These are phyloP conservation scores for Curvularia sp. DNA, from an alignment of 2,329 filamentous ascomycete genomes.

Conservation along the genomic window DNA sequence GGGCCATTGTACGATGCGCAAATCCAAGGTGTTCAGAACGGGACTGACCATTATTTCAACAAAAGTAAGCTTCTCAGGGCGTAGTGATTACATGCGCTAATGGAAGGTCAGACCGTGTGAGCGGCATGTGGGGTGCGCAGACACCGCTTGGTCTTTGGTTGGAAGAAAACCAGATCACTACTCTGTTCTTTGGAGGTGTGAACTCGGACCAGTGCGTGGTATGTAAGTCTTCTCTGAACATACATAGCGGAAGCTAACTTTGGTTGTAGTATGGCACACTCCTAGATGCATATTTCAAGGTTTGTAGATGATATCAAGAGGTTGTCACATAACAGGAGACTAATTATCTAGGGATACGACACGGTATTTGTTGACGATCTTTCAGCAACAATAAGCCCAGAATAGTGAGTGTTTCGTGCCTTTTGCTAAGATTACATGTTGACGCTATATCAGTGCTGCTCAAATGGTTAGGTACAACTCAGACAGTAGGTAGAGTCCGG, in stretches of 20 bases:
- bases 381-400: conserved; percentile 23
- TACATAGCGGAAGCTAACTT: conserved; percentile 5
- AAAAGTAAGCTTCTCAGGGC: conserved; percentile 28
- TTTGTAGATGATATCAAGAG: neutral
- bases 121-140: conserved; percentile 46
- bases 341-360: conserved; percentile 22
- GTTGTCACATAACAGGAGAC: conserved; percentile 5
- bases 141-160: conserved; percentile 46
- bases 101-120: conserved; percentile 35
- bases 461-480: conserved; percentile 26
- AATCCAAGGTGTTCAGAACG: conserved; percentile 21
- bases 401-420: conserved; percentile 16
- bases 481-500: conserved; percentile 11
- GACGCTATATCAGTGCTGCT: conserved; percentile 15
- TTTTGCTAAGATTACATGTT: neutral
- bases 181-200: conserved; percentile 48
- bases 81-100: neutral
- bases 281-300: conserved; percentile 3
- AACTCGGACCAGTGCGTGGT: conserved; percentile 50
- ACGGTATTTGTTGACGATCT: conserved; percentile 28
- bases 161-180: conserved; percentile 46
- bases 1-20: conserved; percentile 44
- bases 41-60: conserved; percentile 33
- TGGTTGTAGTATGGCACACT: neutral
- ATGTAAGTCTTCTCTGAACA: neutral